Conservation (phyloP, 495 filamentous ascomycete species). For the Terfezia boudieri region DNA sequence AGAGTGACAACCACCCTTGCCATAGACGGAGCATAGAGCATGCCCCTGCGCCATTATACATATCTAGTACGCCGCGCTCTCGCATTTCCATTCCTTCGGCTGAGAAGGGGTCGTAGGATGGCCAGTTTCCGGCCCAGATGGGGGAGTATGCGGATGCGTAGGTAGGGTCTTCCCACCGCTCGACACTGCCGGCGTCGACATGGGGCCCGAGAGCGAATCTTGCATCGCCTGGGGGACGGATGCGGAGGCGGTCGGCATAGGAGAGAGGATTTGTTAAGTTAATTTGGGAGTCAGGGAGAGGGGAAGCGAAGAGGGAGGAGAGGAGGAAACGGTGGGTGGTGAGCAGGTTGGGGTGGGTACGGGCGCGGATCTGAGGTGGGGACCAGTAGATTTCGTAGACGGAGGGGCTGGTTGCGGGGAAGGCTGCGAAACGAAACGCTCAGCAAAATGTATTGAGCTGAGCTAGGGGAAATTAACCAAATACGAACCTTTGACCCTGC, state of each 20-base stretch:
- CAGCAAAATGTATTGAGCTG: conserved; percentile 18
- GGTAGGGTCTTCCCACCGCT: conserved; percentile 65
- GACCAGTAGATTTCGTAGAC: conserved; percentile 88
- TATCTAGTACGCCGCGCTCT: conserved; percentile 42
- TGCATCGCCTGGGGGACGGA: conserved; percentile 49
- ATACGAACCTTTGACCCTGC: conserved; percentile 15
- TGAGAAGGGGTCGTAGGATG: conserved; percentile 35
- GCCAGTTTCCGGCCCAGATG: conserved; percentile 58
- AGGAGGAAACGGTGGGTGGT: conserved; percentile 49
- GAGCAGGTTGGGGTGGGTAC: conserved; percentile 49
- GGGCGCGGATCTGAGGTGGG: conserved; percentile 46
- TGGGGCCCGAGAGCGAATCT: conserved; percentile 73
- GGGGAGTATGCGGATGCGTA: conserved; percentile 54
- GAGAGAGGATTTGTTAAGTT: conserved; percentile 30
- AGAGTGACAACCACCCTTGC: conserved; percentile 76
- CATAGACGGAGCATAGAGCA: conserved; percentile 75
- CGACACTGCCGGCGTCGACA: conserved; percentile 61
- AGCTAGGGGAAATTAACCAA: conserved; percentile 25
- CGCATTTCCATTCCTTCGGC: conserved; percentile 56
- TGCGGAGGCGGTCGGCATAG: conserved; percentile 69
- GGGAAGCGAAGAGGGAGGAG: conserved; percentile 40
- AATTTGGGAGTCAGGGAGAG: conserved; percentile 33
- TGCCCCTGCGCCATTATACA: conserved; percentile 63
- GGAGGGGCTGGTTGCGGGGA: conserved; percentile 34
- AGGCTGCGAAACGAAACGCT: conserved; percentile 17